Percentiles rank a stretch among this genome's conserved stretches.
Evolutionary conservation across 225 moss, liverwort and hornwort species (phyloP).

Genomic region (Antitrichia curtipendula): DNA sequence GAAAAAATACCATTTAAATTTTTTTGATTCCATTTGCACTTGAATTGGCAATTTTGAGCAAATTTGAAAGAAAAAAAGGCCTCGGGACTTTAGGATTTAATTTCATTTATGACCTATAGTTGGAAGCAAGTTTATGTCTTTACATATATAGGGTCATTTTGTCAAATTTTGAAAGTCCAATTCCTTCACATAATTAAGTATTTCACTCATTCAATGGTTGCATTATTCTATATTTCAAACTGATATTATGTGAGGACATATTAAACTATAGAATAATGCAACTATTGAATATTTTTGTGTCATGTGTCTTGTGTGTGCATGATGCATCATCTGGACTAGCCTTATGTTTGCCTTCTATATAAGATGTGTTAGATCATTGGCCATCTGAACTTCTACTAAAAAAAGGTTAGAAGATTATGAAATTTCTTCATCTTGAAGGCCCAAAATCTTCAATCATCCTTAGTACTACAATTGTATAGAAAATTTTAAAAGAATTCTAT

Average conservation of each 20-base stretch:
- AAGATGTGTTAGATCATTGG: background rate
- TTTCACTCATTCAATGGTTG: background rate
- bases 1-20: no score
- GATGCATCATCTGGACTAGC: no score
- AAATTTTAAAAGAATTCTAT: no score
- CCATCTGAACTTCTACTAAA: background rate
- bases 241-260: background rate
- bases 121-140: background rate
- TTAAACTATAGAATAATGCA: background rate
- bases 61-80: no score
- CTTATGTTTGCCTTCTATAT: background rate
- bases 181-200: background rate
- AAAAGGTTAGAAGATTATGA: background rate
- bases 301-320: accelerated
- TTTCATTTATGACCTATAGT: background rate
- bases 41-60: no score
- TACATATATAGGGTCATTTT: background rate
- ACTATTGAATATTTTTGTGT: background rate
- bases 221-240: no score
- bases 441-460: background rate
- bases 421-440: background rate
- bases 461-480: background rate
- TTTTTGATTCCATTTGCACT: no score
- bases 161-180: background rate
- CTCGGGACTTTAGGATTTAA: no score